Evolutionary conservation across 1,284 basidiomycete genomes (phyloP).

Genomic region (Leccinum pachyderme): DNA sequence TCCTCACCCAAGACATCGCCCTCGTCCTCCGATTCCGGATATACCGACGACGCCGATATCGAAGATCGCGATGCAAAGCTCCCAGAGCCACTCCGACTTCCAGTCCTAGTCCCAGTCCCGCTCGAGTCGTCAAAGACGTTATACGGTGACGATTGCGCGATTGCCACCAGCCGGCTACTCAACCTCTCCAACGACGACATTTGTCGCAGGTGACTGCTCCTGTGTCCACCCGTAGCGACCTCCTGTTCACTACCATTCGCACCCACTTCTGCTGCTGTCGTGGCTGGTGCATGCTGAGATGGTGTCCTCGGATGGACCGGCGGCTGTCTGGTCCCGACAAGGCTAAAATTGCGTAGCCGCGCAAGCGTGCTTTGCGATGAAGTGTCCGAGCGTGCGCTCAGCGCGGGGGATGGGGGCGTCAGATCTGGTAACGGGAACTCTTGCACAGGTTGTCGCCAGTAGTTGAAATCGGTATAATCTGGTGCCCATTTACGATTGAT

Average conservation of each 20-base stretch:
- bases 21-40: constrained; percentile 55
- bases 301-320: not conserved
- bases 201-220: constrained; percentile 51
- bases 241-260: not conserved
- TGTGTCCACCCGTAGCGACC: constrained; percentile 1
- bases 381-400: constrained; percentile 88
- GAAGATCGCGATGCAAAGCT: constrained; percentile 52
- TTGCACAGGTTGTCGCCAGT: constrained; percentile 82
- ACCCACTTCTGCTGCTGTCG: not conserved
- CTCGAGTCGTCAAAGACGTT: constrained; percentile 25
- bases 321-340: constrained; percentile 54
- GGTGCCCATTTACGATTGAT: constrained; percentile 85
- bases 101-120: constrained; percentile 31
- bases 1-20: constrained; percentile 29
- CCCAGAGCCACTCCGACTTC: constrained; percentile 30
- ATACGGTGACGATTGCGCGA: constrained; percentile 40
- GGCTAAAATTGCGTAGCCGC: constrained; percentile 78
- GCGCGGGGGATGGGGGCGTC: constrained; percentile 86
- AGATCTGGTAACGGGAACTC: constrained; percentile 87
- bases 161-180: constrained; percentile 50
- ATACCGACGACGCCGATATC: constrained; percentile 46
- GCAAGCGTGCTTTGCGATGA: constrained; percentile 73
- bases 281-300: not conserved
- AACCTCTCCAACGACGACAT: constrained; percentile 73
- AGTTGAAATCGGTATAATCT: constrained; percentile 97